Percentiles rank a stretch among this genome's conserved stretches.
Evolutionary conservation across 345 rosid species (phyloP).

Genomic region (Aurinia saxatilis): DNA sequence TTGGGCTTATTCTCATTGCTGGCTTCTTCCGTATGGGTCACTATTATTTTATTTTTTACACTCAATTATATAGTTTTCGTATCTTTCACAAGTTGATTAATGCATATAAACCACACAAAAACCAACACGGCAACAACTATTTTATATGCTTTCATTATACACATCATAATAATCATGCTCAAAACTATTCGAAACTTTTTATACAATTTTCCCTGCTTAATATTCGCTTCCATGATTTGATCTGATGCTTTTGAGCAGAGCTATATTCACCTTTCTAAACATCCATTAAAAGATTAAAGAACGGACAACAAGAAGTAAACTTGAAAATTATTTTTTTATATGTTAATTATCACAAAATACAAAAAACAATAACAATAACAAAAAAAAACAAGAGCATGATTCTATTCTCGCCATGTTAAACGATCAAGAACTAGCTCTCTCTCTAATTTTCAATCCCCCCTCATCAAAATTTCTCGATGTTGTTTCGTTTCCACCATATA

Average conservation of each 20-base stretch:
- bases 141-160: background rate
- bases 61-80: background rate
- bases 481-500: slow-evolving; percentile 18
- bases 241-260: slow-evolving; percentile 11
- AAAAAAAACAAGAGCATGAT: background rate
- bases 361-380: background rate
- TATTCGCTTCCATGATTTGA: slow-evolving; percentile 22
- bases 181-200: background rate
- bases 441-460: background rate
- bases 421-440: slow-evolving; percentile 22
- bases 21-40: slow-evolving; percentile 23
- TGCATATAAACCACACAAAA: slow-evolving; percentile 14
- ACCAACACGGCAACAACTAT: slow-evolving; percentile 14
- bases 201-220: background rate
- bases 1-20: slow-evolving; percentile 23
- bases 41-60: background rate
- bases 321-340: slow-evolving; percentile 2
- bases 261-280: slow-evolving; percentile 17
- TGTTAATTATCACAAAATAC: slow-evolving; percentile 10
- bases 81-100: slow-evolving; percentile 18
- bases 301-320: slow-evolving; percentile 7
- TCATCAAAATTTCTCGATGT: slow-evolving; percentile 21
- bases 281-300: slow-evolving; percentile 19
- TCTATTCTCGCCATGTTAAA: slow-evolving; percentile 18
- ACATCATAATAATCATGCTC: background rate